Evolutionary conservation across 2,329 filamentous ascomycete genomes (phyloP), one percentile per base, ranked within the genome.

Genomic region (Exophiala viscosa): DNA sequence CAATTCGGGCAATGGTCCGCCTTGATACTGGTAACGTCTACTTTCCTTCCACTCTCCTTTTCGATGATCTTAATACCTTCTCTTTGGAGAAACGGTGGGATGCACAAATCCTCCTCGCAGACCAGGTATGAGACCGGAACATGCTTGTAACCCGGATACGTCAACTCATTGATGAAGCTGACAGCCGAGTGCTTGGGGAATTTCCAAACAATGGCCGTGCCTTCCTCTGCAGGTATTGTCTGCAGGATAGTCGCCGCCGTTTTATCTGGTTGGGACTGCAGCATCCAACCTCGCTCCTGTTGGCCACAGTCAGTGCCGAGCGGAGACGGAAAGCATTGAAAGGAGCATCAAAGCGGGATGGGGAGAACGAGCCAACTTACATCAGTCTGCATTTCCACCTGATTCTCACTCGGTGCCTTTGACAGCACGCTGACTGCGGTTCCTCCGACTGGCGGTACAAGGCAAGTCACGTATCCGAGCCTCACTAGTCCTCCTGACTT

Each of bases 81-180:
- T 48, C 65, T 61, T 49, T 70, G 68, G 17, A 62, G 41, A 7
- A 59, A 45, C 1, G 65, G 62, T 1, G 57, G 42, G 6, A 69
- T 46, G 23, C 58, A 57, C 18, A 44, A 35, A 48, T 71, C 69
- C 9, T 66, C 57, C 38, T 62, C 59, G 28, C 62, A 64, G 36
- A 69, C 14, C n/a, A 71, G 57, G 50, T 65, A 72, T 7, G 65
- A 69, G 1, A 65, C 63, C 0, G 67, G 65, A 4, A 69, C 56
- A 36, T 68, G 58, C 48, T 65, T 65, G 55, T 69, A 70, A 0
- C 64, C 68, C 3, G 62, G 31, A 51, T 70, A 60, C 3, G 64
- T 67, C 10, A 69, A 38, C 28, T 52, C 49, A 11, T 62, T 59
- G 1, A 43, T 50, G 44, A 71, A 70, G 40, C 62, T 64, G 2